Percentiles rank a stretch among this genome's conserved stretches.
These are phyloP conservation scores for Cyclotella kingstonii DNA, from an alignment of 108 stramenopile species.

Conservation along the genomic window DNA sequence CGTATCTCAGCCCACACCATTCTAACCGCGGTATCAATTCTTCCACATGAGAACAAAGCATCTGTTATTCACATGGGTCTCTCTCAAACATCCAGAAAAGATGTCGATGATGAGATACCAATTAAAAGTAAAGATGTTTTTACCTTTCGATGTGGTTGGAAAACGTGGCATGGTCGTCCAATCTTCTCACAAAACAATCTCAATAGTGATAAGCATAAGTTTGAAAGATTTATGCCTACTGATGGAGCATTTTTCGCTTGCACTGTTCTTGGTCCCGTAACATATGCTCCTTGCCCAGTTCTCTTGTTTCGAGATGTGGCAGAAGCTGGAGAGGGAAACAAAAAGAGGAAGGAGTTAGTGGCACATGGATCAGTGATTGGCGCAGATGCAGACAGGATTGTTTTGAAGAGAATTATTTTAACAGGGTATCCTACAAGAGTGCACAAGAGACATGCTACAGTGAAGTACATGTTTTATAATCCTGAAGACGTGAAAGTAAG, in stretches of 20 bases:
- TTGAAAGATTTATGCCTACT: slow-evolving; percentile 92
- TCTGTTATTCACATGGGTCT: slow-evolving; percentile 95
- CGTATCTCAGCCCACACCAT: slow-evolving; percentile 49
- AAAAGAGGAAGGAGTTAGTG: slow-evolving; percentile 58
- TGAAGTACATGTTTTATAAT: slow-evolving; percentile 99
- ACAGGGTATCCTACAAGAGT: slow-evolving; percentile 97
- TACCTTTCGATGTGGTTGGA: slow-evolving; percentile 92
- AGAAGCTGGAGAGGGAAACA: slow-evolving; percentile 16
- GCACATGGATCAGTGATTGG: slow-evolving; percentile 92
- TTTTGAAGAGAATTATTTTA: slow-evolving; percentile 95
- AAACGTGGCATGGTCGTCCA: slow-evolving; percentile 88
- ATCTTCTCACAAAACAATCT: slow-evolving; percentile 94
- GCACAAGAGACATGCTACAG: slow-evolving; percentile 94
- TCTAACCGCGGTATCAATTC: slow-evolving; percentile 76
- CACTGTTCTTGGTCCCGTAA: slow-evolving; percentile 93
- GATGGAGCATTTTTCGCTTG: slow-evolving; percentile 86
- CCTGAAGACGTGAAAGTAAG: slow-evolving; percentile 90
- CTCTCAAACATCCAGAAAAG: slow-evolving; percentile 56
- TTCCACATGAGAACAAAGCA: slow-evolving; percentile 95
- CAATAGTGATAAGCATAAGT: slow-evolving; percentile 99
- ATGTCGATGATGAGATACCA: slow-evolving; percentile 48
- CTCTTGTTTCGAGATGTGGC: slow-evolving; percentile 66
- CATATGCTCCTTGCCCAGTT: slow-evolving; percentile 90
- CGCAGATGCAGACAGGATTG: slow-evolving; percentile 96
- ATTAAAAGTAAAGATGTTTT: slow-evolving; percentile 92